Evolutionary conservation across 176 grass and related monocot genomes (phyloP).

Genomic region (Triticum timopheevii): DNA sequence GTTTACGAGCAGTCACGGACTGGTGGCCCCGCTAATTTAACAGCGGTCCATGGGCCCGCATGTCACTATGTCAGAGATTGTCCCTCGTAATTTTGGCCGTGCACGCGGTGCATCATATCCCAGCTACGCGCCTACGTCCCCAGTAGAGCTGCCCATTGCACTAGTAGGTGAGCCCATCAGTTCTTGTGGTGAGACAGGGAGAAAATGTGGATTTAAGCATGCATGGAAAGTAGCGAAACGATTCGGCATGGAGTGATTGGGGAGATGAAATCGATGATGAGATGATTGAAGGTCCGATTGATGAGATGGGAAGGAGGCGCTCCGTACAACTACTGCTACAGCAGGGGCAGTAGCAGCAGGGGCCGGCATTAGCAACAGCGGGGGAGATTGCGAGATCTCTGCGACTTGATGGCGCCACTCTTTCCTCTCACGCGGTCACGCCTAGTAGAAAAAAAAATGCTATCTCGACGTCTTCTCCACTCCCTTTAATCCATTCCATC

Average conservation of each 20-base stretch:
- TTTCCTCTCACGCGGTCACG: not conserved
- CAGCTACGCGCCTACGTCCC: not conserved
- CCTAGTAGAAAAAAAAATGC: not conserved
- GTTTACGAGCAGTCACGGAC: not conserved
- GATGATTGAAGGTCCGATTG: constrained; percentile 8
- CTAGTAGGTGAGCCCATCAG: no score
- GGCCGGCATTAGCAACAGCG: constrained; percentile 19
- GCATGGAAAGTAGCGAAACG: constrained; percentile 15
- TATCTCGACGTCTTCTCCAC: not conserved
- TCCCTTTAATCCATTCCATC: not conserved
- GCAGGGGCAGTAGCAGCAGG: not conserved
- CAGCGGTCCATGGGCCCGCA: not conserved
- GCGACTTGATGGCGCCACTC: not conserved
- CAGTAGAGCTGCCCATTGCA: no score
- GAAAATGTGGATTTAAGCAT: not conserved
- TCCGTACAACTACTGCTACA: constrained; percentile 10
- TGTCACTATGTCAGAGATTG: not conserved
- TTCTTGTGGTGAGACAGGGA: not conserved
- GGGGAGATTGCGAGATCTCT: not conserved
- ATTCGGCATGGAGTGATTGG: not conserved
- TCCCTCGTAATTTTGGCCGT: not conserved
- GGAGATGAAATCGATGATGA: constrained; percentile 15
- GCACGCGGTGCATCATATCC: not conserved
- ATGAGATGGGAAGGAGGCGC: constrained; percentile 5
- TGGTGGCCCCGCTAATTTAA: not conserved